These are phyloP conservation scores for Podospora anserina DNA, from an alignment of 495 filamentous ascomycete genomes.

Conservation along the genomic window DNA sequence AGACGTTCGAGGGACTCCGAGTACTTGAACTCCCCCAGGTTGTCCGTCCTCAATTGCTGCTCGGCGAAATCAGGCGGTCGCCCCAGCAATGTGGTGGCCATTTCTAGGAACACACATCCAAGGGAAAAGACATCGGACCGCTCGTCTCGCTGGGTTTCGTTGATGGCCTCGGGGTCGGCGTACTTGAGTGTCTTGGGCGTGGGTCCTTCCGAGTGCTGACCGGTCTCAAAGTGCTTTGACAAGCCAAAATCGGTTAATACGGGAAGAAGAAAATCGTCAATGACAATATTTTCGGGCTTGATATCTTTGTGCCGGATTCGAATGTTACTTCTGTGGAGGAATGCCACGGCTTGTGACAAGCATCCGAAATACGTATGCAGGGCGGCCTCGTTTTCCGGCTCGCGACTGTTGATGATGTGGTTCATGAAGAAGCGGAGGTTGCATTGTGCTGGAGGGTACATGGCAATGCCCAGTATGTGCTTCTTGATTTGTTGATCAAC, in stretches of 20 bases:
- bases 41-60: conserved; percentile 19
- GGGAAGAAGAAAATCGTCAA: conserved; percentile 34
- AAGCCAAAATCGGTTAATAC: conserved; percentile 47
- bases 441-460: conserved; percentile 34
- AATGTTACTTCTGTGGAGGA: conserved; percentile 34
- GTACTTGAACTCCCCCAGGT: conserved; percentile 27
- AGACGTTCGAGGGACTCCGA: conserved; percentile 27
- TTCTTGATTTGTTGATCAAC: conserved; percentile 27
- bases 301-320: conserved; percentile 48
- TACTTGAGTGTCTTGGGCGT: conserved; percentile 41
- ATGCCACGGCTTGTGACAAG: conserved; percentile 38
- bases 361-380: conserved; percentile 37
- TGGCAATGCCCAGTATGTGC: conserved; percentile 36
- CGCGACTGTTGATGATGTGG: conserved; percentile 18
- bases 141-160: conserved; percentile 36
- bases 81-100: conserved; percentile 39
- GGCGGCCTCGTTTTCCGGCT: conserved; percentile 20
- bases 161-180: conserved; percentile 45
- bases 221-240: conserved; percentile 37
- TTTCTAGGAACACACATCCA: conserved; percentile 50
- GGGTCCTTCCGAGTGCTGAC: conserved; percentile 34
- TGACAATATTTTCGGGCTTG: conserved; percentile 48
- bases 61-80: conserved; percentile 28
- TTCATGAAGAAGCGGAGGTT: conserved; percentile 34
- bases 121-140: conserved; percentile 49